Conservation (phyloP, 2,329 filamentous ascomycete genomes). For the Colletotrichum godetiae region DNA sequence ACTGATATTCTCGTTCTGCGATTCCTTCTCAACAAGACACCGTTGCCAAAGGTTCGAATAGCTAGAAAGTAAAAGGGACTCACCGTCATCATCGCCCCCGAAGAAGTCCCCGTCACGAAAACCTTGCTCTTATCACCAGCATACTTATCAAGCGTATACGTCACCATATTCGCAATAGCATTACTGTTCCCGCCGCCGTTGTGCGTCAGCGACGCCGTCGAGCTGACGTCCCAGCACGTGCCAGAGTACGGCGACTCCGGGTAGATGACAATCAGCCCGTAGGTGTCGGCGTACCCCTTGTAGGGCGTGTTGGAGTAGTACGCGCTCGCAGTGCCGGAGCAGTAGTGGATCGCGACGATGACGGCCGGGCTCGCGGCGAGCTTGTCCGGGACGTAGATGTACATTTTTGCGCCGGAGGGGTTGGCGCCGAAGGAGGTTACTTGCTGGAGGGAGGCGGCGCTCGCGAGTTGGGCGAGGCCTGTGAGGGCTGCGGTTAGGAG, state of each 20-base stretch:
- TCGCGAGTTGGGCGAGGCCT: slow-evolving; percentile 33
- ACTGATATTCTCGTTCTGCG: background rate
- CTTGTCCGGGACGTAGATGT: slow-evolving; percentile 43
- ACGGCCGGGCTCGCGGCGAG: slow-evolving; percentile 53
- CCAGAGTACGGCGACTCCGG: slow-evolving; percentile 63
- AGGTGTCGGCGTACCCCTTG: slow-evolving; percentile 51
- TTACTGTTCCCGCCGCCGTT: slow-evolving; percentile 67
- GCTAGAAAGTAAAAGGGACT: slow-evolving; percentile 3
- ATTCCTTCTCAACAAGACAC: too few species aligned
- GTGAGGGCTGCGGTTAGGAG: slow-evolving; percentile 4
- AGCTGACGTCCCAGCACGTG: slow-evolving; percentile 70
- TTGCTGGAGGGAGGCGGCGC: slow-evolving; percentile 45
- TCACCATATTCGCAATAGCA: slow-evolving; percentile 69
- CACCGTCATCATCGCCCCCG: slow-evolving; percentile 63
- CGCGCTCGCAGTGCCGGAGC: slow-evolving; percentile 59
- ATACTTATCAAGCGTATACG: slow-evolving; percentile 64
- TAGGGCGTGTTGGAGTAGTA: slow-evolving; percentile 63
- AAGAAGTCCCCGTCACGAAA: slow-evolving; percentile 63
- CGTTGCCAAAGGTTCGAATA: background rate
- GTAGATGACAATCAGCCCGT: slow-evolving; percentile 64
- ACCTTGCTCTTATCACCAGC: slow-evolving; percentile 61
- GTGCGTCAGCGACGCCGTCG: slow-evolving; percentile 60
- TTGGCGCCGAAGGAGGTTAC: slow-evolving; percentile 54
- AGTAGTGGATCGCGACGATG: slow-evolving; percentile 66
- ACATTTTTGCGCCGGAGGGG: slow-evolving; percentile 40